These are phyloP conservation scores for Blepharisma japonicum DNA, from an alignment of 73 alveolate genomes.

Conservation along the genomic window DNA sequence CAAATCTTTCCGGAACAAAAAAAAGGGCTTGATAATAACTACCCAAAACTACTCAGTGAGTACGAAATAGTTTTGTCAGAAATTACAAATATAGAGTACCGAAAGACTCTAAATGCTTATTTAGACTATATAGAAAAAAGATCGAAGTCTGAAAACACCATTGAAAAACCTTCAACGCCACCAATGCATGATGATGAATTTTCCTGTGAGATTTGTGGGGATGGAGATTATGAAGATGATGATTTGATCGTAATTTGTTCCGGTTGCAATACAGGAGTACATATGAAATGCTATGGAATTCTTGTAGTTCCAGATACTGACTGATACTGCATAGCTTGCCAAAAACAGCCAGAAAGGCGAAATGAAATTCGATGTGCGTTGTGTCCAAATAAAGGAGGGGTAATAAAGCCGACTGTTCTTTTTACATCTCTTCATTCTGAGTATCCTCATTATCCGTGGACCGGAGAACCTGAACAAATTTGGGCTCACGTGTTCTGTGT, in stretches of 20 bases:
- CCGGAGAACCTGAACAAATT: neutral
- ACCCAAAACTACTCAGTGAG: too few species aligned
- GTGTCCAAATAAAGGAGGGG: conserved; percentile 23
- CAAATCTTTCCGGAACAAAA: too few species aligned
- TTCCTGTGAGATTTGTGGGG: conserved; percentile 22
- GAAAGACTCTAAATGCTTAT: too few species aligned
- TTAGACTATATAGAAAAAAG: too few species aligned
- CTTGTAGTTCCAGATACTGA: conserved; percentile 21
- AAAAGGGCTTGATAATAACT: too few species aligned
- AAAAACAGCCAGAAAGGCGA: neutral
- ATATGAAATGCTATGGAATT: conserved; percentile 30
- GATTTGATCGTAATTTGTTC: conserved; percentile 27
- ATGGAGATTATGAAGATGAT: conserved; percentile 28
- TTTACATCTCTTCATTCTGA: neutral
- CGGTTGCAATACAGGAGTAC: neutral
- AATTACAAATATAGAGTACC: too few species aligned
- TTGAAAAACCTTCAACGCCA: too few species aligned
- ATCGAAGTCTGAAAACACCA: too few species aligned
- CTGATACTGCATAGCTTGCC: conserved; percentile 3
- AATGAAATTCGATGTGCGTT: conserved; percentile 9
- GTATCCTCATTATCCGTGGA: neutral
- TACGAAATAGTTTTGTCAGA: too few species aligned
- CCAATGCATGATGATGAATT: conserved; percentile 13
- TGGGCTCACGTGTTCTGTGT: conserved; percentile 20
- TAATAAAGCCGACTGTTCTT: conserved; percentile 8